Evolutionary conservation across 257 asterid species (phyloP).

Genomic region (Haberlea rhodopensis): DNA sequence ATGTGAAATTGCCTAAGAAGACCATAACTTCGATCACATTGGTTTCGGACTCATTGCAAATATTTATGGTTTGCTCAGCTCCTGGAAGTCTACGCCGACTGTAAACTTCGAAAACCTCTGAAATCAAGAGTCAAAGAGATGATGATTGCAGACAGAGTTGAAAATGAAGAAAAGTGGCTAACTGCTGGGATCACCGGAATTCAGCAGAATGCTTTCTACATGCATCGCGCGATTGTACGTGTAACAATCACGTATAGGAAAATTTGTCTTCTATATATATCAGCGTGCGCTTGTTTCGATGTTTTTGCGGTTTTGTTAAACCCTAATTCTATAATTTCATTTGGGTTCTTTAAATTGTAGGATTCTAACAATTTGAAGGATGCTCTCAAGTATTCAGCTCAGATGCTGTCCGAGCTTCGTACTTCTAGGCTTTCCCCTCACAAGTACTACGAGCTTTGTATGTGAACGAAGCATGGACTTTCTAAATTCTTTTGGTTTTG

Average conservation of each 20-base stretch:
- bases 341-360: constrained; percentile 36
- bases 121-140: constrained; percentile 17
- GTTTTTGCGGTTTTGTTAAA: constrained; percentile 30
- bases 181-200: constrained; percentile 96
- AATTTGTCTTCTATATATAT: not conserved
- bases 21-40: not conserved
- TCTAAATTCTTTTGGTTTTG: constrained; percentile 4
- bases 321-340: constrained; percentile 40
- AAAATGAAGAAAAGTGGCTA: constrained; percentile 95
- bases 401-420: constrained; percentile 99
- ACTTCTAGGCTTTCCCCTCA: constrained; percentile 98
- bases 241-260: too few relatives aligned
- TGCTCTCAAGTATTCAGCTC: constrained; percentile 93
- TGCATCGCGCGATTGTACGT: constrained; percentile 97
- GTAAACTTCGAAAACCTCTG: not conserved
- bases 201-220: constrained; percentile 94
- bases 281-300: not conserved
- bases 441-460: constrained; percentile 93
- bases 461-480: constrained; percentile 28
- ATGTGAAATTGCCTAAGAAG: not conserved
- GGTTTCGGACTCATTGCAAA: not conserved
- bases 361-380: constrained; percentile 95
- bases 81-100: not conserved
- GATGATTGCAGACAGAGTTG: constrained; percentile 74
- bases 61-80: too few relatives aligned